phyloP scores from a whole-genome alignment of 2,329 filamentous ascomycete species.

The Ceratocystis albifundus region DNA sequence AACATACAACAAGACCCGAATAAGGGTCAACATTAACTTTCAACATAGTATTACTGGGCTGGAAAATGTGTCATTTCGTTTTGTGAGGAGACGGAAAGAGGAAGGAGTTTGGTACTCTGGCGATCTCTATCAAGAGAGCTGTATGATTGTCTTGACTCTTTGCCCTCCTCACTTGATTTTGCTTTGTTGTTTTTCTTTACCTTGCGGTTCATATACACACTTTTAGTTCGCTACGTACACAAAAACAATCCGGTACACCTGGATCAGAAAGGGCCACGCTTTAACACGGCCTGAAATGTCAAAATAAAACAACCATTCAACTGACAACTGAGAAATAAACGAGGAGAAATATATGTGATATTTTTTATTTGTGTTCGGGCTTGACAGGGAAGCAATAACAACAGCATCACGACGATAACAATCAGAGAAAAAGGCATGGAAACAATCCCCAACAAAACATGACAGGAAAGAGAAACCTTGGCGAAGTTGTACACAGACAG shows the following conservation, averaged over 20 bases:
- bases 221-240: constrained; percentile 8
- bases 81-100: background rate
- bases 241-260: constrained; percentile 18
- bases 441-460: background rate
- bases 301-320: constrained; percentile 23
- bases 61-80: constrained; percentile 3
- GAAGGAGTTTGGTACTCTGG: background rate
- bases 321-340: constrained; percentile 17
- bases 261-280: constrained; percentile 23
- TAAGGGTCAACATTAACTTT: constrained; percentile 17
- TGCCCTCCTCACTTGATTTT: constrained; percentile 11
- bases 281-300: constrained; percentile 23
- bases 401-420: background rate
- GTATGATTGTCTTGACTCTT: background rate
- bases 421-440: background rate
- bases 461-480: too few relatives aligned
- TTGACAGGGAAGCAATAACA: background rate
- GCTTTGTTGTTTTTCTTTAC: constrained; percentile 12
- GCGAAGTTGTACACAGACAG: too few relatives aligned
- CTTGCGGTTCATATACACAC: constrained; percentile 1
- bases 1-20: constrained; percentile 21
- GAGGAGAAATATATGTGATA: background rate
- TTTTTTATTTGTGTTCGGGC: too few relatives aligned
- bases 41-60: constrained; percentile 9
- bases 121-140: background rate